Evolutionary conservation across 805 yeast genomes (phyloP).

Genomic region (Saturnispora quitensis): DNA sequence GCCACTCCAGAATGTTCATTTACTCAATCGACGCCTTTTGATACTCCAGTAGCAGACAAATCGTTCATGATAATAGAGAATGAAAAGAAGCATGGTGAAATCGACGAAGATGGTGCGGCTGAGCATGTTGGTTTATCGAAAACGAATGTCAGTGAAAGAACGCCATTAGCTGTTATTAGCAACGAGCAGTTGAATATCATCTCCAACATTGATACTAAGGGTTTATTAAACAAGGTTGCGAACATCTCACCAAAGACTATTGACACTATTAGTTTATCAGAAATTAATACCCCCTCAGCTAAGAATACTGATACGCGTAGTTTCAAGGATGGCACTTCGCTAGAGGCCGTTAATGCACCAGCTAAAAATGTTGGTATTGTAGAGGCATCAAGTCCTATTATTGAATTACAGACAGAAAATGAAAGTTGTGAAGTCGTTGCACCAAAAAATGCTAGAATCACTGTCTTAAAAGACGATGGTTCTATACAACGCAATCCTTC

Average conservation of each 20-base stretch:
- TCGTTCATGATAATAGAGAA: background rate
- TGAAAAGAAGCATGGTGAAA: background rate
- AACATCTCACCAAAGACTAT: background rate
- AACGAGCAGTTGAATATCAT: background rate
- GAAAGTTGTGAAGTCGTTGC: too few species aligned
- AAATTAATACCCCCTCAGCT: background rate
- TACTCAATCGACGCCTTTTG: conserved; percentile 4
- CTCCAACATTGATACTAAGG: background rate
- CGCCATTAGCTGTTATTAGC: background rate
- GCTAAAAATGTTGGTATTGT: too few species aligned
- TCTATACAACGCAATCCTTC: too few species aligned
- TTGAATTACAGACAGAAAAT: too few species aligned
- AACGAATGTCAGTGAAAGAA: background rate
- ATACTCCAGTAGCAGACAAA: conserved; percentile 6
- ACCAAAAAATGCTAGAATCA: too few species aligned
- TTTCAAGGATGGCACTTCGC: too few species aligned
- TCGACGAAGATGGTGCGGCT: background rate
- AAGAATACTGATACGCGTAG: too few species aligned
- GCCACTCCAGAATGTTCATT: conserved; percentile 6
- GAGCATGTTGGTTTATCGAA: background rate
- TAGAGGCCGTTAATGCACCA: too few species aligned
- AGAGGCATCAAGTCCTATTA: too few species aligned
- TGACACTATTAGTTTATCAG: background rate
- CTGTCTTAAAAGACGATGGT: too few species aligned
- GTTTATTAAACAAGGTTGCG: background rate